Evolutionary conservation across 108 stramenopile species (phyloP), one percentile per base, ranked within the genome.

Genomic region (Discostella pseudostelligera): DNA sequence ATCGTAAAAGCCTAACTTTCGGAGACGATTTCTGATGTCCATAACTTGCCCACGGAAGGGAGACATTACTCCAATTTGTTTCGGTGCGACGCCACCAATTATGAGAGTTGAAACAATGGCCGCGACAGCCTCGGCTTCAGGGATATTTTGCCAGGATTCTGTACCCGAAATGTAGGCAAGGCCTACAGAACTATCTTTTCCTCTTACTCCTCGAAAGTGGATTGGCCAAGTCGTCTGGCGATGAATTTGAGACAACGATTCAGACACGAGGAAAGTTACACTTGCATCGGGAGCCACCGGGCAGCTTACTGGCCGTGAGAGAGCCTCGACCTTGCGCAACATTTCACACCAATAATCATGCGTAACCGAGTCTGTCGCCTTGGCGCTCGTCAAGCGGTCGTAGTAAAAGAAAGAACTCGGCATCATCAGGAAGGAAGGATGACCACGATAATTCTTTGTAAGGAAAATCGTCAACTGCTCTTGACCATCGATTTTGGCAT

Each of bases 1-100:
- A 43, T 69, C 74, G 17, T 72, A 67, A 49, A 79, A 71, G 49
- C 59, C 37, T 55, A 29, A 45, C 0, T 66, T 46, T 37, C 88
- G 83, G 21, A 87, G 79, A 9, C 64, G 48, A 9, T 61, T 64
- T 55, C 88, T 81, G 39, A 90, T 85, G 22, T 74, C 39, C 9
- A 78, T 79, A 24, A 86, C 88, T 67, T 90, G 88, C 6, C 80
- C 86, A 24, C 88, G 83, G 63, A 84, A 90, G 12, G 88, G 84
- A 17, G 79, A 64, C 86, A 87, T 85, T 13, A 84, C 83, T 19
- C 88, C 88, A 48, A 90, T 90, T 4, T 65, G 65, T 1, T n/a
- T 44, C 0, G 75, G 65, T 5, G 47, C 40, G 2, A 87, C 72
- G 32, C 83, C 84, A 44, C 42, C 42, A 13, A 69, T 8, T 8